Percentiles rank a stretch among this genome's conserved stretches.
Conservation (phyloP, 208 protist species). For the Trypanosoma melophagium region DNA sequence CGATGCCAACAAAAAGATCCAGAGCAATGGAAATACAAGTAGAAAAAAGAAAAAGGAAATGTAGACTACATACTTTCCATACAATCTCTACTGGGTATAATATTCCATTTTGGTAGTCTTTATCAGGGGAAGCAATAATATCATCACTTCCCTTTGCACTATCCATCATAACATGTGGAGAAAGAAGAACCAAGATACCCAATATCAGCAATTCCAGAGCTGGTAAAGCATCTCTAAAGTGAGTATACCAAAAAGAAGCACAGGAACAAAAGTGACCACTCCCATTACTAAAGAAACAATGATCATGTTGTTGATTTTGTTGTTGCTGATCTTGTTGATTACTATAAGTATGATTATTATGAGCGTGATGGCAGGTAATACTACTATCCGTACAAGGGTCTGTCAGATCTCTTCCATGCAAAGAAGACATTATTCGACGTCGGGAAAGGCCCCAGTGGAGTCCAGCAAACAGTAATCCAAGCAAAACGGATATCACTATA, state of each 20-base stretch:
- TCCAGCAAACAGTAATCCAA: slow-evolving; percentile 43
- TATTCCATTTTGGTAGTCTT: neutral
- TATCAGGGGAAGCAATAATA: slow-evolving; percentile 18
- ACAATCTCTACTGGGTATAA: slow-evolving; percentile 49
- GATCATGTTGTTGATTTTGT: no score
- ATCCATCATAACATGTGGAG: slow-evolving; percentile 58
- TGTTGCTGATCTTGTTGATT: no score
- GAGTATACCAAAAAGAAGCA: no score
- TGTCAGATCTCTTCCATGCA: neutral
- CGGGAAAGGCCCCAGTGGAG: slow-evolving; percentile 36
- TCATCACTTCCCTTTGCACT: slow-evolving; percentile 1
- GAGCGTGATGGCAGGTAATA: neutral
- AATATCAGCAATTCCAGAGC: slow-evolving; percentile 60
- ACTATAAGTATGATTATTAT: no score
- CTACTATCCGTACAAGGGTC: neutral
- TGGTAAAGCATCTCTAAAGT: slow-evolving; percentile 28
- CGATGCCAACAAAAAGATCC: slow-evolving; percentile 42
- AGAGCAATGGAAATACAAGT: slow-evolving; percentile 46
- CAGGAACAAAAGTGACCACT: no score
- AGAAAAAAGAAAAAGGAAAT: slow-evolving; percentile 67
- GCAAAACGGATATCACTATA: slow-evolving; percentile 42
- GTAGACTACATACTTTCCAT: slow-evolving; percentile 66
- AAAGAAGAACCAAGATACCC: slow-evolving; percentile 66
- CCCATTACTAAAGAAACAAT: no score
- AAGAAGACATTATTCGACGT: neutral